These are phyloP conservation scores for Arctostaphylos glauca DNA, from an alignment of 148 eudicot genomes.

Conservation along the genomic window DNA sequence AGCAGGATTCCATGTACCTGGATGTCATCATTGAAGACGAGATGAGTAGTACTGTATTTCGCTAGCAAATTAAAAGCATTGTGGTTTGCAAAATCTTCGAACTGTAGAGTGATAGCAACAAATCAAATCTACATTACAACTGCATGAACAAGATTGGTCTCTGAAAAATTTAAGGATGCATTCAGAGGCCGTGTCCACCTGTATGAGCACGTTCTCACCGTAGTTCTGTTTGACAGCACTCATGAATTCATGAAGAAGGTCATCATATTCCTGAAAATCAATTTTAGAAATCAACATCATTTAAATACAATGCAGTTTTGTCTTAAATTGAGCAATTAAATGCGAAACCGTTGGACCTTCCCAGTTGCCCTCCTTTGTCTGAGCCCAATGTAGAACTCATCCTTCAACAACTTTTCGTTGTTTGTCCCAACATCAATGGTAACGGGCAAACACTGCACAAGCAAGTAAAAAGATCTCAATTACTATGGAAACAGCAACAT, in stretches of 20 bases:
- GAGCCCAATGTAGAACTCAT: slow-evolving; percentile 90
- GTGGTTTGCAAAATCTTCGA: slow-evolving; percentile 97
- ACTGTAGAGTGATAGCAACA: slow-evolving; percentile 32
- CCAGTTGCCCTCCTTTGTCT: slow-evolving; percentile 82
- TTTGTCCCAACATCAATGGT: slow-evolving; percentile 93
- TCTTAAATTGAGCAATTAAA: not conserved
- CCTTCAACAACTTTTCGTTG: slow-evolving; percentile 66
- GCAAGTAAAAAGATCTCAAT: slow-evolving; percentile 11
- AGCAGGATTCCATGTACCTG: not conserved
- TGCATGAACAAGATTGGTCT: not conserved
- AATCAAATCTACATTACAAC: not conserved
- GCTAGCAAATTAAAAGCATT: slow-evolving; percentile 90
- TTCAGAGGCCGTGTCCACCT: slow-evolving; percentile 33
- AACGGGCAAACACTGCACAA: slow-evolving; percentile 73
- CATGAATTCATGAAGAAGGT: slow-evolving; percentile 82
- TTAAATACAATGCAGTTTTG: not conserved
- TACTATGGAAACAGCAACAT: not conserved
- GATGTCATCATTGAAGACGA: not conserved
- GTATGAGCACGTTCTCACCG: slow-evolving; percentile 86
- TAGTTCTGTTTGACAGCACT: slow-evolving; percentile 87
- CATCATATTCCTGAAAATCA: slow-evolving; percentile 71
- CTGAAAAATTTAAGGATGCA: not conserved
- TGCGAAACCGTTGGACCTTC: slow-evolving; percentile 38
- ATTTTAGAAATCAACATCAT: not conserved
- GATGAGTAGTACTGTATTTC: slow-evolving; percentile 67